Conservation (phyloP, 371 early-diverging fungal genomes). For the Apophysomyces variabilis region DNA sequence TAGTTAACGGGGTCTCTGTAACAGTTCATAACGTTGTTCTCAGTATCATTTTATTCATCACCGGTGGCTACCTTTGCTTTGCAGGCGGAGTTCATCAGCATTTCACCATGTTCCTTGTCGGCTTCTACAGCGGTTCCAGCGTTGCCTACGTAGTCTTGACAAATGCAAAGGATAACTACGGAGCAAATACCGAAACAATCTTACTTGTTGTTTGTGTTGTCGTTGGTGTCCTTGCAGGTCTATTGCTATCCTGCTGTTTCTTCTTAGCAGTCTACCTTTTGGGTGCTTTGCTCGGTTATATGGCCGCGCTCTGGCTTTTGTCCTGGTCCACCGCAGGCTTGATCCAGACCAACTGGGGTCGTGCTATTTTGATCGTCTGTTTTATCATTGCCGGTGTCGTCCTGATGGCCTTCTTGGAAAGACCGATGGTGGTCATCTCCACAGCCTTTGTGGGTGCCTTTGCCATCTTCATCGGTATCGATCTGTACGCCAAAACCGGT, state of each 20-base stretch:
- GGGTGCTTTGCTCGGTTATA: slow-evolving; percentile 63
- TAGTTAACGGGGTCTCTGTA: slow-evolving; percentile 44
- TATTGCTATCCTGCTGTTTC: slow-evolving; percentile 59
- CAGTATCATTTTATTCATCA: slow-evolving; percentile 56
- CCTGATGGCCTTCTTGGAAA: slow-evolving; percentile 58
- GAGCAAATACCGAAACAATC: slow-evolving; percentile 51
- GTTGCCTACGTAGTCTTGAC: slow-evolving; percentile 58
- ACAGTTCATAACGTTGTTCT: slow-evolving; percentile 56
- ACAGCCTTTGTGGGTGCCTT: slow-evolving; percentile 63
- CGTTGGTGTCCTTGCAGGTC: slow-evolving; percentile 58
- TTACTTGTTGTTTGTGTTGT: slow-evolving; percentile 57
- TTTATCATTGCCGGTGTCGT: slow-evolving; percentile 53
- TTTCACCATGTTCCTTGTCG: slow-evolving; percentile 65
- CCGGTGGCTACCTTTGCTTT: slow-evolving; percentile 52
- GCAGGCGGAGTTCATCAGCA: slow-evolving; percentile 57
- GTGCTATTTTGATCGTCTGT: slow-evolving; percentile 57
- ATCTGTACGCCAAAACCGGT: slow-evolving; percentile 60
- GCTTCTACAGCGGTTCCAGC: slow-evolving; percentile 58
- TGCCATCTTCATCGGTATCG: slow-evolving; percentile 59
- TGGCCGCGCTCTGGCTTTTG: slow-evolving; percentile 60
- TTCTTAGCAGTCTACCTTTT: slow-evolving; percentile 62
- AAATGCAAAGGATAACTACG: slow-evolving; percentile 55
- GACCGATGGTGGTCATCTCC: slow-evolving; percentile 55
- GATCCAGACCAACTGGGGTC: slow-evolving; percentile 56
- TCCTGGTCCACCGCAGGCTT: slow-evolving; percentile 56